Evolutionary conservation across 2,329 filamentous ascomycete genomes (phyloP).

Genomic region (Keithomyces neogunnii): DNA sequence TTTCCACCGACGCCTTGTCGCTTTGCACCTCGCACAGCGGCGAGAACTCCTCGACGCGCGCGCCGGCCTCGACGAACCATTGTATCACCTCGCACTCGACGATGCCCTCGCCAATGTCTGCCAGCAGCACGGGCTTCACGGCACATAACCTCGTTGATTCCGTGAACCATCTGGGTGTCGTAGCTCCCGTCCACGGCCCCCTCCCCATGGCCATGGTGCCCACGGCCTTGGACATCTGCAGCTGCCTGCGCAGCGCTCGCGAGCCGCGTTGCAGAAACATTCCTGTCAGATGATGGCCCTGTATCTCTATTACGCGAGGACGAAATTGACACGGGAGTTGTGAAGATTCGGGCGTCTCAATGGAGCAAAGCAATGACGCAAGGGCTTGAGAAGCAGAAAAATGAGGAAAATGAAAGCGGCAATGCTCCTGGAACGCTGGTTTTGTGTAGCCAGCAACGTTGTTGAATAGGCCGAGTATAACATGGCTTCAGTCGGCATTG

Average conservation of each 20-base stretch:
- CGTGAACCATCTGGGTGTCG: conserved; percentile 38
- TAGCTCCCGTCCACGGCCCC: conserved; percentile 19
- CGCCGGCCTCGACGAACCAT: conserved; percentile 97
- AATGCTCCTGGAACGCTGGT: not conserved
- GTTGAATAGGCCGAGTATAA: conserved; percentile 2
- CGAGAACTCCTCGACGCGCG: conserved; percentile 94
- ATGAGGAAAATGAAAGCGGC: not conserved
- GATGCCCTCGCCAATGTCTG: conserved; percentile 88
- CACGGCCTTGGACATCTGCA: conserved; percentile 34
- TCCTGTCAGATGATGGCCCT: not conserved
- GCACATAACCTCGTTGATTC: conserved; percentile 40
- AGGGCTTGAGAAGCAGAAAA: not conserved
- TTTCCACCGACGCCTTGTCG: conserved; percentile 86
- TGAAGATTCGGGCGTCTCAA: not conserved
- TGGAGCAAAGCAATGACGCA: conserved; percentile 2
- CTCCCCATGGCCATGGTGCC: conserved; percentile 24
- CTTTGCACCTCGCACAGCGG: conserved; percentile 97
- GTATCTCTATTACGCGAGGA: no score
- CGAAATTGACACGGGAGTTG: not conserved
- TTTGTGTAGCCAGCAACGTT: not conserved
- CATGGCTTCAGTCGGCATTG: conserved; percentile 28
- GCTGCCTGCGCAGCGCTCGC: conserved; percentile 41
- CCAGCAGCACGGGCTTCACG: conserved; percentile 72
- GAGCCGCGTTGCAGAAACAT: conserved; percentile 51
- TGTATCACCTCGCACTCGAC: conserved; percentile 98